Conservation (phyloP, 331 rosid species). For the Quercus phellos region DNA sequence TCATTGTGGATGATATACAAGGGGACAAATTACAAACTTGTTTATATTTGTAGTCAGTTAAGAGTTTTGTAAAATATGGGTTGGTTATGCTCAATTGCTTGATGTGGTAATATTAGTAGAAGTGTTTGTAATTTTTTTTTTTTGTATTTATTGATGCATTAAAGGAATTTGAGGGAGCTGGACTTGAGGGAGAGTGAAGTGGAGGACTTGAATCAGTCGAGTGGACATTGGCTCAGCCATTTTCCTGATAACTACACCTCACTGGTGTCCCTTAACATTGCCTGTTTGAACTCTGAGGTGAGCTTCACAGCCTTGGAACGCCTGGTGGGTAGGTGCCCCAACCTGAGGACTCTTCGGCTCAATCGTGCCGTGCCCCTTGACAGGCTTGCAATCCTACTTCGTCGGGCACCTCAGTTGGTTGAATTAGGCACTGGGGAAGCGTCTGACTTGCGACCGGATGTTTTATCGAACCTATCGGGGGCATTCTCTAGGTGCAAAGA, state of each 20-base stretch:
- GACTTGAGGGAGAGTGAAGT: slow-evolving; percentile 88
- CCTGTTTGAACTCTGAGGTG: slow-evolving; percentile 70
- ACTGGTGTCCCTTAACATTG: slow-evolving; percentile 81
- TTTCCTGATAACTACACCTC: slow-evolving; percentile 87
- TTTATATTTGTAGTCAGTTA: background rate
- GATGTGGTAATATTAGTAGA: background rate
- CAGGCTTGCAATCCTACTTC: slow-evolving; percentile 53
- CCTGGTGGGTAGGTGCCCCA: slow-evolving; percentile 72
- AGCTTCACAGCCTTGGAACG: slow-evolving; percentile 75
- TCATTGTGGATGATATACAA: background rate
- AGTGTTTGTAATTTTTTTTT: background rate
- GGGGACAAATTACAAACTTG: background rate
- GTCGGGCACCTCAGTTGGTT: slow-evolving; percentile 62
- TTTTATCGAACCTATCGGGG: slow-evolving; percentile 46
- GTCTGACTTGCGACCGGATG: slow-evolving; percentile 65
- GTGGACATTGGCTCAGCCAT: slow-evolving; percentile 88
- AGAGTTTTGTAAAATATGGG: background rate
- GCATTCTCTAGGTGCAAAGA: slow-evolving; percentile 65
- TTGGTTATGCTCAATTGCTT: background rate
- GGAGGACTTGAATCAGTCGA: slow-evolving; percentile 45
- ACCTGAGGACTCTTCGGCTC: slow-evolving; percentile 71
- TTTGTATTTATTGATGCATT: slow-evolving; percentile 10
- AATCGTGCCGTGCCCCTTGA: slow-evolving; percentile 74
- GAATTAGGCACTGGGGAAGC: slow-evolving; percentile 86
- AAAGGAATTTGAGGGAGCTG: slow-evolving; percentile 74